Percentiles rank a stretch among this genome's conserved stretches.
phyloP scores from a whole-genome alignment of 2,329 filamentous ascomycete genomes.

The Colletotrichum incanum region DNA sequence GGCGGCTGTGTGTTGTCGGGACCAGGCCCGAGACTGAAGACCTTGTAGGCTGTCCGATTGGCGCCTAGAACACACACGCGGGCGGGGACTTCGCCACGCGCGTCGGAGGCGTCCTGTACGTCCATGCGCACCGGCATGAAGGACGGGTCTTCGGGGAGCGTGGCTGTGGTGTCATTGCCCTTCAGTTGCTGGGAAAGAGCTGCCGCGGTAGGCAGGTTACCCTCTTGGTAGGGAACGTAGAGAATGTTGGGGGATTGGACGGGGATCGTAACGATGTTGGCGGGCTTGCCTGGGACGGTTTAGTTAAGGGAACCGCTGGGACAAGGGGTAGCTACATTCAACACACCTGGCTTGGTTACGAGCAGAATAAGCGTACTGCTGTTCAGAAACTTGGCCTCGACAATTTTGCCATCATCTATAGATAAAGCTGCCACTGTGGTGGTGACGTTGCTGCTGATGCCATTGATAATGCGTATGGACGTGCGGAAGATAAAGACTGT shows the following conservation, averaged over 20 bases:
- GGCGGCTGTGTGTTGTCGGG: neutral
- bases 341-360: conserved; percentile 59
- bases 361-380: conserved; percentile 74
- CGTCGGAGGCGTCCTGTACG: conserved; percentile 60
- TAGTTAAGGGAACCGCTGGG: neutral
- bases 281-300: conserved; percentile 46
- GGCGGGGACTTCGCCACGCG: conserved; percentile 63
- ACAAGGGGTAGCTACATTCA: conserved; percentile 2
- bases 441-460: conserved; percentile 66
- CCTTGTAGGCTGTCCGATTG: conserved; percentile 63
- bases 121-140: conserved; percentile 67
- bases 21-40: conserved; percentile 57
- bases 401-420: conserved; percentile 61
- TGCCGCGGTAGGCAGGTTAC: conserved; percentile 25
- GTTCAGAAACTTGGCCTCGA: conserved; percentile 79
- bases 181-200: conserved; percentile 3
- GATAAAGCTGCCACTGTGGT: conserved; percentile 59
- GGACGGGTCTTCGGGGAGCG: conserved; percentile 46
- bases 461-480: conserved; percentile 68
- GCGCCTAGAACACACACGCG: conserved; percentile 67
- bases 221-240: conserved; percentile 56
- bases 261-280: conserved; percentile 54
- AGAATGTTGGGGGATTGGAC: conserved; percentile 54
- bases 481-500: conserved; percentile 71
- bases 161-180: neutral